Evolutionary conservation across 2,329 filamentous ascomycete genomes (phyloP).

Genomic region (Lachnellula occidentalis): DNA sequence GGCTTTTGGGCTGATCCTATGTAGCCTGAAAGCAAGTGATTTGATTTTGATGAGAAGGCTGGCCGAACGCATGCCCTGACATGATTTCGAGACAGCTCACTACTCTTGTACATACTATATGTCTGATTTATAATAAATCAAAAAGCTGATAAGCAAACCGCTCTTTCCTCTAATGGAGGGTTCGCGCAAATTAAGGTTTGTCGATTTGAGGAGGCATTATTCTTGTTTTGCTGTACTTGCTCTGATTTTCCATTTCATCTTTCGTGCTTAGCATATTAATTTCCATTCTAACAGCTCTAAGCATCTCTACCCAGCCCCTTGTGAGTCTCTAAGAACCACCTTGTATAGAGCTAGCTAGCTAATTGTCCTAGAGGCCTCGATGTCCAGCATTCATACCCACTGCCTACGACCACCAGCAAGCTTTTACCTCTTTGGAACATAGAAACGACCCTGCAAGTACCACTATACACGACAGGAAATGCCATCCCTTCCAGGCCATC

Average conservation of each 20-base stretch:
- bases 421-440: too few species aligned
- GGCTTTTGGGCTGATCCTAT: slow-evolving; percentile 13
- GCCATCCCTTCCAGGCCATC: background rate
- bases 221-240: background rate
- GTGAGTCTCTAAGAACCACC: background rate
- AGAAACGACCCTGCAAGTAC: too few species aligned
- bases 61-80: background rate
- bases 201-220: background rate
- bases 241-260: background rate
- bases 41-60: background rate
- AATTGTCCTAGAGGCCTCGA: background rate
- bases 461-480: too few species aligned
- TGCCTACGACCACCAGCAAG: too few species aligned
- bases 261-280: background rate
- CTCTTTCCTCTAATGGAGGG: background rate
- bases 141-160: background rate
- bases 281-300: background rate
- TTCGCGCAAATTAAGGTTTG: too few species aligned
- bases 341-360: background rate
- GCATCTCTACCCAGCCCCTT: background rate
- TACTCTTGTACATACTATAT: slow-evolving; percentile 15
- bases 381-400: background rate
- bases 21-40: slow-evolving; percentile 15
- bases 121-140: background rate
- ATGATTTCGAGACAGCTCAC: background rate